Conservation (phyloP, 2,329 filamentous ascomycete species). For the Ceratocystis colombiana region DNA sequence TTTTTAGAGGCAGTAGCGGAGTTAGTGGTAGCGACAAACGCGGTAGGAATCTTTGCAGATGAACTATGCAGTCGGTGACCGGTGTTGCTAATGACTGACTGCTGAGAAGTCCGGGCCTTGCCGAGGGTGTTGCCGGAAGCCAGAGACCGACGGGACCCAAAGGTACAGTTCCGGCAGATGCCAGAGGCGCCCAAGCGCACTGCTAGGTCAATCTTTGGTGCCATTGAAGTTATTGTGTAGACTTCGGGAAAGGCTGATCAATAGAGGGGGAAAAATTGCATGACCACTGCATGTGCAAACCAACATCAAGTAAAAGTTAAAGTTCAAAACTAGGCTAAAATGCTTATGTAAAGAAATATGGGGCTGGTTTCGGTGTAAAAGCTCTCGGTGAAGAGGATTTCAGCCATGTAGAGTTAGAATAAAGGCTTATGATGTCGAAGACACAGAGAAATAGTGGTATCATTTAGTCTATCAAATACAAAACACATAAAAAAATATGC, state of each 20-base stretch:
- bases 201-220: constrained; percentile 26
- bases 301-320: neutral
- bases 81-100: neutral
- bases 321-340: constrained; percentile 13
- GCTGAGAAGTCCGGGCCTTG: neutral
- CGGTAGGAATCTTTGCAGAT: neutral
- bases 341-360: constrained; percentile 19
- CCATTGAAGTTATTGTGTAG: constrained; percentile 21
- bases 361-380: constrained; percentile 7
- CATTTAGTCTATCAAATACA: constrained; percentile 24
- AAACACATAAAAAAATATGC: constrained; percentile 15
- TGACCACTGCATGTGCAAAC: neutral
- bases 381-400: constrained; percentile 6
- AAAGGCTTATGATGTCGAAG: constrained; percentile 7
- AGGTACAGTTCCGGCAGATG: constrained; percentile 22
- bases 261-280: neutral
- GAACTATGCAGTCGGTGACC: constrained; percentile 20
- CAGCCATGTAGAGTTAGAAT: neutral
- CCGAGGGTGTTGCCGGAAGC: neutral
- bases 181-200: constrained; percentile 26
- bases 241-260: neutral
- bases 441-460: constrained; percentile 18
- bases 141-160: constrained; percentile 5
- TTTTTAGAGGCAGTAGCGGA: neutral
- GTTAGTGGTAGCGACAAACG: neutral